Evolutionary conservation across 2,329 filamentous ascomycete genomes (phyloP).

Genomic region (Alternaria brassicae): DNA sequence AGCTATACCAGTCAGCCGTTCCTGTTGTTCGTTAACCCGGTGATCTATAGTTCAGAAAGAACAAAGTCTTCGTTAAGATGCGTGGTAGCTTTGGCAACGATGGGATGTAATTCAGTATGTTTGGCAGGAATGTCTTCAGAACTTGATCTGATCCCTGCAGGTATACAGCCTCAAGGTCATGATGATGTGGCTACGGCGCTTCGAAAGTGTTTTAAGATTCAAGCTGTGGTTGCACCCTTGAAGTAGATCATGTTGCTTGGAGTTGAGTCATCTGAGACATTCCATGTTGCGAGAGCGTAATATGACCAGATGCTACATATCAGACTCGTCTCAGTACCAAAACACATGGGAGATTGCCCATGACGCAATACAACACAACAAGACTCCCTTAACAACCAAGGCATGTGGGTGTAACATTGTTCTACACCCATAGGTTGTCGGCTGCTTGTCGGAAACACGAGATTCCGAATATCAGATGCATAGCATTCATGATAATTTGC

Average conservation of each 20-base stretch:
- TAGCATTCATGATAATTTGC: background rate
- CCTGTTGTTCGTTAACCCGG: background rate
- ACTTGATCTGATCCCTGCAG: conserved; percentile 12
- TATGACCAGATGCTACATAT: conserved; percentile 28
- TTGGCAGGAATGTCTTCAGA: conserved; percentile 17
- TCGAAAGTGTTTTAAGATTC: conserved; percentile 23
- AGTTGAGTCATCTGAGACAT: conserved; percentile 30
- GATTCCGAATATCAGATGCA: background rate
- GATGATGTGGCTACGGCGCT: conserved; percentile 15
- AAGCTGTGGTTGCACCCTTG: conserved; percentile 32
- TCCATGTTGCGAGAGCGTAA: conserved; percentile 29
- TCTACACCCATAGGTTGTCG: background rate
- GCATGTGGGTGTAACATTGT: background rate
- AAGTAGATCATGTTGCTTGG: conserved; percentile 16
- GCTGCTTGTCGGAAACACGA: conserved; percentile 7
- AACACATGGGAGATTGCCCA: conserved; percentile 1
- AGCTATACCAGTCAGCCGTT: background rate
- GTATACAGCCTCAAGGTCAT: background rate
- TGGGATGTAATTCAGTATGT: conserved; percentile 5
- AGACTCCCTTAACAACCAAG: background rate
- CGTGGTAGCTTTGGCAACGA: conserved; percentile 6
- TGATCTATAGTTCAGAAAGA: conserved; percentile 12
- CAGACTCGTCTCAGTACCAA: conserved; percentile 12
- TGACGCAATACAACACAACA: background rate
- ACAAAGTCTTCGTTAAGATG: conserved; percentile 18